phyloP scores from a whole-genome alignment of 306 rosid species.

The Betula pendula region DNA sequence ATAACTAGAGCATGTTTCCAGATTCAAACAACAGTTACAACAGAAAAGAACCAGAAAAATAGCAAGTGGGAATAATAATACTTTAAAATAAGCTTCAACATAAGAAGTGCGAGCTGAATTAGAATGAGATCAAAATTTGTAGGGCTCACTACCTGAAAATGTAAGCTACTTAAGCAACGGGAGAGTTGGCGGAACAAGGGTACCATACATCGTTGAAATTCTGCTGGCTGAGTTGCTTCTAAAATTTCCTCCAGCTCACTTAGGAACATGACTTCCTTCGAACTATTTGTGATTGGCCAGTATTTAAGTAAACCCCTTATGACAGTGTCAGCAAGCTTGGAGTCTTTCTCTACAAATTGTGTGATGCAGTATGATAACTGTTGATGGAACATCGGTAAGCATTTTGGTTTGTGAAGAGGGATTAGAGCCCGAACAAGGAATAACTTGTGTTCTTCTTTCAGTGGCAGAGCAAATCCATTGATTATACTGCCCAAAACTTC shows the following conservation, averaged over 20 bases:
- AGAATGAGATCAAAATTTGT: neutral
- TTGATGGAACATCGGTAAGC: slow-evolving; percentile 66
- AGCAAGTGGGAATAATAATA: neutral
- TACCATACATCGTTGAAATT: slow-evolving; percentile 63
- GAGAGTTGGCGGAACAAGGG: slow-evolving; percentile 55
- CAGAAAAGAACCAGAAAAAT: neutral
- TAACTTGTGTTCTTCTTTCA: slow-evolving; percentile 67
- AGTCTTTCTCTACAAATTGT: slow-evolving; percentile 63
- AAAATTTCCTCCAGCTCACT: slow-evolving; percentile 62
- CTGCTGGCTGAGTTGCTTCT: slow-evolving; percentile 59
- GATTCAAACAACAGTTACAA: neutral
- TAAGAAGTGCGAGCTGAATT: neutral
- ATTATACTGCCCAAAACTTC: slow-evolving; percentile 70
- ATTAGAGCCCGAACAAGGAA: slow-evolving; percentile 60
- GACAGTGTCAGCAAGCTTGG: slow-evolving; percentile 57
- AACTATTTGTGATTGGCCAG: slow-evolving; percentile 67
- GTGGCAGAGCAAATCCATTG: slow-evolving; percentile 65
- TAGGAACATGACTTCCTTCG: slow-evolving; percentile 69
- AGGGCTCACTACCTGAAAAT: slow-evolving; percentile 51
- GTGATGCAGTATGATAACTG: slow-evolving; percentile 62
- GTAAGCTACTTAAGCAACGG: slow-evolving; percentile 54
- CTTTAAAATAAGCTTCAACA: neutral
- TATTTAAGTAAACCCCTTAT: slow-evolving; percentile 56
- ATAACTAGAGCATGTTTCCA: neutral
- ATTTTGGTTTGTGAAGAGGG: slow-evolving; percentile 71